Conservation (phyloP, 2,329 filamentous ascomycete species). For the Penicillium oxalicum region DNA sequence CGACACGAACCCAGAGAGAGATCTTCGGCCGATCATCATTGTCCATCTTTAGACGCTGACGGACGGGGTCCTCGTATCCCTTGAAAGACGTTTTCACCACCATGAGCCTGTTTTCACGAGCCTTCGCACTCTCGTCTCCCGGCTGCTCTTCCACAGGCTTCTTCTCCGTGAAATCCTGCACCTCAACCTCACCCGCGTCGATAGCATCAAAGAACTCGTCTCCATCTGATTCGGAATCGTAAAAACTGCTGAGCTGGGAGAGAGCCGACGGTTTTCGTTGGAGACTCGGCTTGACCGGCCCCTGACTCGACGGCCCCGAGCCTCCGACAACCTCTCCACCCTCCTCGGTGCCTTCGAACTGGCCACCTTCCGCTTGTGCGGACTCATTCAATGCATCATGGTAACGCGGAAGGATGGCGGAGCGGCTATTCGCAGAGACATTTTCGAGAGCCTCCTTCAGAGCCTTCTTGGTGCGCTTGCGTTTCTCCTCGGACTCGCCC, state of each 20-base stretch:
- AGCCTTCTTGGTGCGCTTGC: constrained; percentile 81
- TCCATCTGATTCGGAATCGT: constrained; percentile 69
- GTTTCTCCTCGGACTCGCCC: constrained; percentile 83
- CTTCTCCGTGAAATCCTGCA: constrained; percentile 52
- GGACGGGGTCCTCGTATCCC: constrained; percentile 85
- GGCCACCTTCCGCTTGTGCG: constrained; percentile 33
- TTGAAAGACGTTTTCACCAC: constrained; percentile 74
- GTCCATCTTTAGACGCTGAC: constrained; percentile 77
- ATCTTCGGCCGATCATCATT: constrained; percentile 90
- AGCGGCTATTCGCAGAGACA: constrained; percentile 37
- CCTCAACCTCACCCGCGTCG: constrained; percentile 81
- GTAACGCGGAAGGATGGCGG: constrained; percentile 26
- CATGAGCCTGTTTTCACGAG: constrained; percentile 46
- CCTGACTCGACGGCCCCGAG: constrained; percentile 10
- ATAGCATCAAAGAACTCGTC: constrained; percentile 98
- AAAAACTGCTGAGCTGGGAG: constrained; percentile 65
- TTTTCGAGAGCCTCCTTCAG: constrained; percentile 76
- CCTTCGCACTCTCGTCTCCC: constrained; percentile 30
- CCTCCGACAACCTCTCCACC: neutral
- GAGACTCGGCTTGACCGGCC: constrained; percentile 17
- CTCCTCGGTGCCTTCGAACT: constrained; percentile 21
- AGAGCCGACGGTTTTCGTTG: constrained; percentile 61
- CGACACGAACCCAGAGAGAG: constrained; percentile 75
- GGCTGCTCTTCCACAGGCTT: constrained; percentile 45
- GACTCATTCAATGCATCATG: constrained; percentile 14